These are phyloP conservation scores for Ambispora gerdemannii DNA, from an alignment of 192 early-diverging fungal species.

Conservation along the genomic window DNA sequence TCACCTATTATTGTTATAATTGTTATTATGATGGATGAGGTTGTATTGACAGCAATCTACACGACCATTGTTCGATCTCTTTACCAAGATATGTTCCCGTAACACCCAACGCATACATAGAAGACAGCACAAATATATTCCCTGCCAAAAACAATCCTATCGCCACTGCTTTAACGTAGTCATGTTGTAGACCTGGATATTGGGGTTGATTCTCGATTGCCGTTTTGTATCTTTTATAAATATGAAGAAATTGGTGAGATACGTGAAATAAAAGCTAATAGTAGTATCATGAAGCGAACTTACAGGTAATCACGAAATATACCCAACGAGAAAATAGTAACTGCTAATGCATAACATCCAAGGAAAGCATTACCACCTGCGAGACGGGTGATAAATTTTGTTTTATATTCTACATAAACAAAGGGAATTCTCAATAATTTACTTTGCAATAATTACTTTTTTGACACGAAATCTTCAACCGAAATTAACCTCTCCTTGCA, in stretches of 20 bases:
- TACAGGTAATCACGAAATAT: conserved; percentile 76
- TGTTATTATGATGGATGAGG: neutral
- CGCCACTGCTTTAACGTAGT: conserved; percentile 48
- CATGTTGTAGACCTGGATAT: conserved; percentile 45
- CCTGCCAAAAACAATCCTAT: conserved; percentile 55
- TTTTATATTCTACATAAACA: conserved; percentile 67
- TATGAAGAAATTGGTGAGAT: neutral
- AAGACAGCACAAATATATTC: conserved; percentile 74
- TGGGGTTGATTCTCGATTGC: conserved; percentile 71
- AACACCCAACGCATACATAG: conserved; percentile 83
- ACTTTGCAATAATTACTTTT: neutral
- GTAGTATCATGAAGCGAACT: conserved; percentile 24
- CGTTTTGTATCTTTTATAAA: conserved; percentile 53
- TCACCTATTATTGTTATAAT: conserved; percentile 56
- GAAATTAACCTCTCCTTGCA: conserved; percentile 62
- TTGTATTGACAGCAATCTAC: neutral
- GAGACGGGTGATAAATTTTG: conserved; percentile 65
- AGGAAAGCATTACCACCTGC: conserved; percentile 61
- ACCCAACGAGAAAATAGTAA: conserved; percentile 78
- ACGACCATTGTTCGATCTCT: neutral
- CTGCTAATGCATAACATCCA: conserved; percentile 81
- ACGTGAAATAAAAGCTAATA: no score
- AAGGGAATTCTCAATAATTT: neutral
- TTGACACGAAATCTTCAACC: neutral
- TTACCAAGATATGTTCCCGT: conserved; percentile 87